Percentiles rank a stretch among this genome's conserved stretches.
phyloP scores from a whole-genome alignment of 2,329 filamentous ascomycete genomes.

The Apiospora marii region DNA sequence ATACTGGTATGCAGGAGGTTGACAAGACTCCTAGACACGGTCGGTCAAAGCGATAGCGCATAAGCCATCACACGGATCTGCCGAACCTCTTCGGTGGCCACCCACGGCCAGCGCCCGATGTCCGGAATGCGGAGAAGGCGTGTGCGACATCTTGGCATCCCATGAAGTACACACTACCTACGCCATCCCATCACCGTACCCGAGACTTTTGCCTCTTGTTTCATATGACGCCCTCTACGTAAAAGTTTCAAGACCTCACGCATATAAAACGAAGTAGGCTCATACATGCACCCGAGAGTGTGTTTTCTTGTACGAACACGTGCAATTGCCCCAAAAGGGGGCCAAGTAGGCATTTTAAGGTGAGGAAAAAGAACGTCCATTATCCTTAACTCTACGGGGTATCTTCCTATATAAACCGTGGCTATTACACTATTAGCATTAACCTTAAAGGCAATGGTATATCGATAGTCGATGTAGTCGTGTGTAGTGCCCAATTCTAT shows the following conservation, averaged over 20 bases:
- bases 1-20: not conserved
- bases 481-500: slow-evolving; percentile 14
- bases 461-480: slow-evolving; percentile 16
- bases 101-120: not conserved
- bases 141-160: slow-evolving; percentile 4
- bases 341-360: not conserved
- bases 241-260: not conserved
- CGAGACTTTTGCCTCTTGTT: not conserved
- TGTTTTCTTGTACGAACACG: not conserved
- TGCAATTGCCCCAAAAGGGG: not conserved
- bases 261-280: not conserved
- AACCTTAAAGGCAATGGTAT: slow-evolving; percentile 1
- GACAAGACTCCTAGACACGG: not conserved
- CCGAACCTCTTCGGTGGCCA: not conserved
- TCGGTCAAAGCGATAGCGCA: slow-evolving; percentile 2
- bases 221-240: slow-evolving; percentile 6
- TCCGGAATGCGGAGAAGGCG: slow-evolving; percentile 3
- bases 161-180: not conserved
- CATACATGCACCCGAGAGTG: not conserved
- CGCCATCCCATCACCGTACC: not conserved
- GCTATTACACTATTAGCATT: slow-evolving; percentile 21
- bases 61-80: not conserved
- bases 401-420: slow-evolving; percentile 19
- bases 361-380: slow-evolving; percentile 16
- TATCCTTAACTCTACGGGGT: slow-evolving; percentile 19